Evolutionary conservation across 805 yeast genomes (phyloP).

Genomic region (Kodamaea kakaduensis): DNA sequence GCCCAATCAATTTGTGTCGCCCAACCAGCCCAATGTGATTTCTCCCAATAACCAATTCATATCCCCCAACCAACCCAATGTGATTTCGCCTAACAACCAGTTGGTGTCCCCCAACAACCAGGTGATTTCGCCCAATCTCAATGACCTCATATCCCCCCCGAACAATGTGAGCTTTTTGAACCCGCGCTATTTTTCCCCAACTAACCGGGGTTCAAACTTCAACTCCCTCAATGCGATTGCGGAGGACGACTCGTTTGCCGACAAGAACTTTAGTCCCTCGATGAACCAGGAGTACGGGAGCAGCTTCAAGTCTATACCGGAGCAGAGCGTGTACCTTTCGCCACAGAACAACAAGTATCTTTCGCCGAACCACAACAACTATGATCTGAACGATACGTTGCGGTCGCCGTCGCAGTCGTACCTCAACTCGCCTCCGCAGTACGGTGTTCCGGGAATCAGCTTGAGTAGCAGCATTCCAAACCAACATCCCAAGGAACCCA

Average conservation of each 20-base stretch:
- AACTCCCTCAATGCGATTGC: conserved; percentile 31
- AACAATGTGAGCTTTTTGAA: conserved; percentile 22
- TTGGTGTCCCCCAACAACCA: too few relatives aligned
- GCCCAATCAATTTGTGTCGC: too few relatives aligned
- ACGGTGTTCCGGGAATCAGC: conserved; percentile 14
- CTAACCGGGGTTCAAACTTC: conserved; percentile 20
- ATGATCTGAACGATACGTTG: conserved; percentile 32
- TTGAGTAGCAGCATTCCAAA: conserved; percentile 25
- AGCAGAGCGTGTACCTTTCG: conserved; percentile 30
- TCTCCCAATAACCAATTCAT: too few relatives aligned
- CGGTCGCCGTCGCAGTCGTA: conserved; percentile 32
- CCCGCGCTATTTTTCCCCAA: conserved; percentile 41
- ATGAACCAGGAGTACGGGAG: conserved; percentile 13
- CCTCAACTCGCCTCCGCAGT: conserved; percentile 37
- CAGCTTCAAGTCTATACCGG: conserved; percentile 13
- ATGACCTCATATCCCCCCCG: conserved; percentile 36
- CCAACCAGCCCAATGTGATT: too few relatives aligned
- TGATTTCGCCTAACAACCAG: too few relatives aligned
- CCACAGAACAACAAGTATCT: conserved; percentile 31
- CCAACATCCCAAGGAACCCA: conserved; percentile 10
- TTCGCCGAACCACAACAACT: conserved; percentile 27
- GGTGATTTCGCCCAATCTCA: conserved; percentile 25
- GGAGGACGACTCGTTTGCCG: conserved; percentile 19
- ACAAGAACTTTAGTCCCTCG: conserved; percentile 27
- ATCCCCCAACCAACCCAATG: too few relatives aligned